These are phyloP conservation scores for Astrocystis sublimbata DNA, from an alignment of 495 filamentous ascomycete genomes.

Conservation along the genomic window DNA sequence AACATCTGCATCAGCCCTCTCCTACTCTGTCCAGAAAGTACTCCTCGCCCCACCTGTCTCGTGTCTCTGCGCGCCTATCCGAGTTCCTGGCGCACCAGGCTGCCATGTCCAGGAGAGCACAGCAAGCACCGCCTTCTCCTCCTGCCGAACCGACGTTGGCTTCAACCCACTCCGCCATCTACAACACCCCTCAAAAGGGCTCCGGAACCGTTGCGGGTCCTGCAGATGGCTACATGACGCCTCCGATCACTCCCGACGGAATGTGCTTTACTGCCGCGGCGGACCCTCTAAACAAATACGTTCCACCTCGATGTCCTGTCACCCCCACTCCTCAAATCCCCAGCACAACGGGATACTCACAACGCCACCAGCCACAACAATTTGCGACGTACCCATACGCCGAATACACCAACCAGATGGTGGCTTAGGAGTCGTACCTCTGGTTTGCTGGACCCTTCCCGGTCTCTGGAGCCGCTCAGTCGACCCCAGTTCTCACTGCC, in stretches of 20 bases:
- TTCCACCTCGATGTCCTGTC: constrained; percentile 52
- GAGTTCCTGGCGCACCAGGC: constrained; percentile 85
- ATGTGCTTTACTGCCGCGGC: constrained; percentile 53
- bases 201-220: constrained; percentile 61
- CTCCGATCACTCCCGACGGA: constrained; percentile 93
- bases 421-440: constrained; percentile 20
- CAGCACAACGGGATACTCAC: constrained; percentile 20
- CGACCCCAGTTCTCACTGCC: not conserved
- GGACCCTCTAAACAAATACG: constrained; percentile 48
- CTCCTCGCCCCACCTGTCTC: constrained; percentile 73
- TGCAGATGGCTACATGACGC: constrained; percentile 84
- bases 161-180: constrained; percentile 58
- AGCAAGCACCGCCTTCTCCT: constrained; percentile 63
- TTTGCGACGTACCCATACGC: constrained; percentile 30
- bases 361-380: constrained; percentile 26
- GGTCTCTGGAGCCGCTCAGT: not conserved
- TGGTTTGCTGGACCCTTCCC: constrained; percentile 19
- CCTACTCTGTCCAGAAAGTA: constrained; percentile 87
- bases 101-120: constrained; percentile 61
- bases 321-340: constrained; percentile 51
- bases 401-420: constrained; percentile 32
- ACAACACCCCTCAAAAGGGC: constrained; percentile 84
- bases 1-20: constrained; percentile 84
- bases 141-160: constrained; percentile 57
- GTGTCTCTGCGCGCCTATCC: constrained; percentile 78